Evolutionary conservation across 1,284 basidiomycete genomes (phyloP).

Genomic region (Cryptococcus sp.): DNA sequence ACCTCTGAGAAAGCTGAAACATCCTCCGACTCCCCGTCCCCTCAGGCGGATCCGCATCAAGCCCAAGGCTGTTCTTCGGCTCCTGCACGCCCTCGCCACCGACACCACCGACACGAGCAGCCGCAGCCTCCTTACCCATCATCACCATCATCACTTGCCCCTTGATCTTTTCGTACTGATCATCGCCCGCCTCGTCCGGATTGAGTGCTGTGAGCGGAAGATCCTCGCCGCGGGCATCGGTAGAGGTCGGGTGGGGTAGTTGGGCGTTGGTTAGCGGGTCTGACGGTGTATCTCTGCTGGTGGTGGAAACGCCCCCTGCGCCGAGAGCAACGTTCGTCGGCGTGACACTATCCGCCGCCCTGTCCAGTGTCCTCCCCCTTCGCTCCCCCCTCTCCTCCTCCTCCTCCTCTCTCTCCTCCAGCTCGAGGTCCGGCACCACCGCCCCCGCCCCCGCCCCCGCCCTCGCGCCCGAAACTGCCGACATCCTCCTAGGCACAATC

Average conservation of each 20-base stretch:
- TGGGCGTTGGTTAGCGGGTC: not conserved
- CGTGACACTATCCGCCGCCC: not conserved
- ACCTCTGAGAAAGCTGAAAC: slow-evolving; percentile 47
- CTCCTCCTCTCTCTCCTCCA: not conserved
- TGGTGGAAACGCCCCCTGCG: not conserved
- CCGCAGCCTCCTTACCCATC: not conserved
- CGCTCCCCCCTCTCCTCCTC: not conserved
- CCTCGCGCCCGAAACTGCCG: no score
- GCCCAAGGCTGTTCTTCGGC: not conserved
- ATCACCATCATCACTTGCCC: slow-evolving; percentile 7
- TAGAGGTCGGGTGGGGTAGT: not conserved
- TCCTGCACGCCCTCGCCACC: not conserved
- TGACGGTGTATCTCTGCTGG: no score
- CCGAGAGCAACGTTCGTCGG: not conserved
- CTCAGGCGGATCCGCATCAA: slow-evolving; percentile 27
- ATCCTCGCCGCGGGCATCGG: slow-evolving; percentile 1
- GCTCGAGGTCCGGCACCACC: no score
- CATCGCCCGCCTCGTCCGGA: slow-evolving; percentile 5
- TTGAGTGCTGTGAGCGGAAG: slow-evolving; percentile 11
- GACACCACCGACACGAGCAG: not conserved
- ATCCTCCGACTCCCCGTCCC: slow-evolving; percentile 43
- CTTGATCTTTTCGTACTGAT: slow-evolving; percentile 12
- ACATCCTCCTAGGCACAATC: no score
- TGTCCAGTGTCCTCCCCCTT: not conserved
- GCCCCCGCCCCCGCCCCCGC: no score